Evolutionary conservation across 1,139 yeast species (phyloP).

Genomic region (Lodderomyces oxycetoniae): DNA sequence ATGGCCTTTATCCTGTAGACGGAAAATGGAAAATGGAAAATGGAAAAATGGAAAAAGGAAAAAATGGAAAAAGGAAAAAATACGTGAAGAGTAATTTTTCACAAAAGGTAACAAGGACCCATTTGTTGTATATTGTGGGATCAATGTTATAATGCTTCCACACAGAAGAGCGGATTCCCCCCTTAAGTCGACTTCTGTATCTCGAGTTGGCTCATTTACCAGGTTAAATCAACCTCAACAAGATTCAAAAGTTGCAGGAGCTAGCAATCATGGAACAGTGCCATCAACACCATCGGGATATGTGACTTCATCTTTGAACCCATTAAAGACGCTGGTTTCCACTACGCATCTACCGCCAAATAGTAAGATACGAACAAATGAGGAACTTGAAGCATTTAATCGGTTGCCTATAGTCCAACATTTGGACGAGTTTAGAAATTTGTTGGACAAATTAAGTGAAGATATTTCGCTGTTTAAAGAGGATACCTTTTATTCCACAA

Average conservation of each 20-base stretch:
- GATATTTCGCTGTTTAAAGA: constrained; percentile 35
- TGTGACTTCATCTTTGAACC: constrained; percentile 38
- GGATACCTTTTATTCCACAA: constrained; percentile 22
- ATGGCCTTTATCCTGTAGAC: too few species aligned
- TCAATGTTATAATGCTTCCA: constrained; percentile 20
- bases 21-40: too few species aligned
- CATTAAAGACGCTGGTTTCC: constrained; percentile 22
- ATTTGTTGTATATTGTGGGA: too few species aligned
- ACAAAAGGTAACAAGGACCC: too few species aligned
- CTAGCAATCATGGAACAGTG: not conserved
- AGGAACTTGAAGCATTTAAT: constrained; percentile 26
- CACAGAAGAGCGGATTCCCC: constrained; percentile 19
- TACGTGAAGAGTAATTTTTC: too few species aligned
- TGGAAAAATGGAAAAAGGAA: too few species aligned
- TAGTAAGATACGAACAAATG: constrained; percentile 17
- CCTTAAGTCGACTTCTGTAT: constrained; percentile 27
- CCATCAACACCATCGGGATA: constrained; percentile 32
- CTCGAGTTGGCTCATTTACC: constrained; percentile 32
- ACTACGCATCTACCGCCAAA: constrained; percentile 18
- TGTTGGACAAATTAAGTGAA: constrained; percentile 20
- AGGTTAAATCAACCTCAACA: constrained; percentile 24
- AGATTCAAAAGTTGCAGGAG: not conserved
- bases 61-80: too few species aligned
- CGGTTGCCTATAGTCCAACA: constrained; percentile 27
- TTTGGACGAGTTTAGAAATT: constrained; percentile 14